Evolutionary conservation across 371 early-diverging fungal species (phyloP).

Genomic region (Furculomyces boomerangus): DNA sequence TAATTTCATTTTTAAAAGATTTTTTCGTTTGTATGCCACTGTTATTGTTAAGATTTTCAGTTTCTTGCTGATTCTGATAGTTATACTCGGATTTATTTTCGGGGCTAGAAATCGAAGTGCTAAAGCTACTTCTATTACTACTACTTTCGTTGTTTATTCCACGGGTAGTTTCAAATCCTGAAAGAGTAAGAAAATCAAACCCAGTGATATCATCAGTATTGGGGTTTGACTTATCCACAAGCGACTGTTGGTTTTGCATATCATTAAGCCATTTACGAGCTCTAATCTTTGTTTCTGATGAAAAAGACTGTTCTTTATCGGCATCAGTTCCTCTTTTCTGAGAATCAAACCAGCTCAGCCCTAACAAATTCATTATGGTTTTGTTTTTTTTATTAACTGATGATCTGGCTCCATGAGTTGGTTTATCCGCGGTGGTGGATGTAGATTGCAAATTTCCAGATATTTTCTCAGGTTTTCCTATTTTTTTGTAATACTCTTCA

Average conservation of each 20-base stretch:
- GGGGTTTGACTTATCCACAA: no score
- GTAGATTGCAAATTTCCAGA: not conserved
- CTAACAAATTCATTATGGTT: slow-evolving; percentile 15
- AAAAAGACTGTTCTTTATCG: not conserved
- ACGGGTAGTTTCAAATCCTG: slow-evolving; percentile 2
- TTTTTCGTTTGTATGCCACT: no score
- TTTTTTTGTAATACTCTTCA: slow-evolving; percentile 30
- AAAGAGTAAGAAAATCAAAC: slow-evolving; percentile 1
- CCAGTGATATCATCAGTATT: not conserved
- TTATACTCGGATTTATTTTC: no score
- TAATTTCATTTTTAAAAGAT: no score
- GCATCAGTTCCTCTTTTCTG: not conserved
- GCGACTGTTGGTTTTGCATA: slow-evolving; percentile 1
- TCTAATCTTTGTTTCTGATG: not conserved
- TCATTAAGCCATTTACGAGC: slow-evolving; percentile 1
- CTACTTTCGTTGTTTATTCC: no score
- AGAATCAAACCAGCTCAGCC: slow-evolving; percentile 13
- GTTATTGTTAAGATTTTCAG: no score
- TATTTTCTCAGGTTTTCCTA: not conserved
- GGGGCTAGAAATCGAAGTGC: no score
- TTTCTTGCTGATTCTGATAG: no score
- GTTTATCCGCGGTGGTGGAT: not conserved
- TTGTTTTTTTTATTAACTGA: slow-evolving; percentile 10
- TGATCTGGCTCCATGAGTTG: not conserved
- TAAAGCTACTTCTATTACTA: no score